Conservation (phyloP, 805 yeast genomes). For the Saccharomyces mikatae region DNA sequence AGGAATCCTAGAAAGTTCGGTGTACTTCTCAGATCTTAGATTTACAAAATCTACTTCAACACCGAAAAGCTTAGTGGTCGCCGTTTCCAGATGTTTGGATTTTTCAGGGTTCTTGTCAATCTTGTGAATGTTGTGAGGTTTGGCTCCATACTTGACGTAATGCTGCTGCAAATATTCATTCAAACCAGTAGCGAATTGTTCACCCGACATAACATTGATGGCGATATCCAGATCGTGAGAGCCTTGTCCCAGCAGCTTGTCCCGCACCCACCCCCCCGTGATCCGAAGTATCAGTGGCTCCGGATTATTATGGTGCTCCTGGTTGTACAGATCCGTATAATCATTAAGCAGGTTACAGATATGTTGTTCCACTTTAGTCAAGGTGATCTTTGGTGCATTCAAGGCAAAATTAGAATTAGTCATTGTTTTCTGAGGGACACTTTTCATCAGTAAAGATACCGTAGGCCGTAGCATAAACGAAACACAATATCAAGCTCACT, state of each 20-base stretch:
- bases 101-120: conserved; percentile 91
- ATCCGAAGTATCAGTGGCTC: conserved; percentile 42
- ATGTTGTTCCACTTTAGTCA: conserved; percentile 19
- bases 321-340: conserved; percentile 23
- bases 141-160: conserved; percentile 26
- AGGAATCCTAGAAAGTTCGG: conserved; percentile 83
- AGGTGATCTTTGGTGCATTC: conserved; percentile 7
- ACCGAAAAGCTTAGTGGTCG: conserved; percentile 79
- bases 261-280: conserved; percentile 99
- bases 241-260: conserved; percentile 71
- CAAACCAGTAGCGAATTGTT: conserved; percentile 66
- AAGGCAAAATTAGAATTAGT: background rate
- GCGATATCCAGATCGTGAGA: conserved; percentile 92
- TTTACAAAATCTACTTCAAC: conserved; percentile 92
- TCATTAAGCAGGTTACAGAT: conserved; percentile 26
- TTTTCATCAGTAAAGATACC: background rate
- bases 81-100: conserved; percentile 93
- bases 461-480: background rate
- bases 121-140: conserved; percentile 51
- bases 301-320: background rate
- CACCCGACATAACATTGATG: conserved; percentile 76
- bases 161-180: conserved; percentile 39
- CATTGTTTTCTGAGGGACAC: background rate
- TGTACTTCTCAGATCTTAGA: conserved; percentile 77
- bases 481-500: background rate